Evolutionary conservation across 139 green algal genomes (phyloP), one percentile per base, ranked within the genome.

Genomic region (Mesostigma viride): DNA sequence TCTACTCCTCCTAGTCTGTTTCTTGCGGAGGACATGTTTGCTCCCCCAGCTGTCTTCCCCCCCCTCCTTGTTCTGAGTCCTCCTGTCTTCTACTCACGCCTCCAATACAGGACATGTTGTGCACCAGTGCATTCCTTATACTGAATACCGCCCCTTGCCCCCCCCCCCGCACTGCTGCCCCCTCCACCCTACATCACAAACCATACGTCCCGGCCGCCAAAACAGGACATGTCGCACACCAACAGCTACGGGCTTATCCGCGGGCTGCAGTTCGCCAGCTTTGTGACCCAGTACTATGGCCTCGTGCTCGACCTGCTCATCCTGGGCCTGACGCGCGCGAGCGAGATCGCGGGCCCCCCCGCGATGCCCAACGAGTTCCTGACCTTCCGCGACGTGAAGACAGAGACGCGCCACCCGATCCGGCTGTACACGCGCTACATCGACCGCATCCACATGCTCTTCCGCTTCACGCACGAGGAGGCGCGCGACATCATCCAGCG

Each of bases 151-250:
- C 26, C 5, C 59, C 8, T 33, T 31, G 26, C 20, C 62, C 44
- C 62, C 8, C 8, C n/a, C n/a, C n/a, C n/a, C n/a, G n/a, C n/a
- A n/a, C n/a, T n/a, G n/a, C n/a, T n/a, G n/a, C n/a, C n/a, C 46
- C 1, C 35, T 31, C 72, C n/a, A n/a, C n/a, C n/a, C 4, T 96
- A 95, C 87, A 96, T 95, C n/a, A n/a, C n/a, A n/a, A n/a, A n/a
- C n/a, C n/a, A n/a, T n/a, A n/a, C n/a, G n/a, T n/a, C n/a, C n/a
- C n/a, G n/a, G n/a, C n/a, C n/a, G n/a, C n/a, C n/a, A n/a, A n/a
- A n/a, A n/a, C n/a, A n/a, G 87, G 94, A 99, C 84, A 99, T 99
- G 94, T 83, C 79, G 26, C 94, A 99, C 82, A 98, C 90, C 66
- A 99, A 99, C 83, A 82, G 69, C 31, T 99, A 99, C 77, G 94